These are phyloP conservation scores for Austroboletus niveus DNA, from an alignment of 1,284 basidiomycete species.

Conservation along the genomic window DNA sequence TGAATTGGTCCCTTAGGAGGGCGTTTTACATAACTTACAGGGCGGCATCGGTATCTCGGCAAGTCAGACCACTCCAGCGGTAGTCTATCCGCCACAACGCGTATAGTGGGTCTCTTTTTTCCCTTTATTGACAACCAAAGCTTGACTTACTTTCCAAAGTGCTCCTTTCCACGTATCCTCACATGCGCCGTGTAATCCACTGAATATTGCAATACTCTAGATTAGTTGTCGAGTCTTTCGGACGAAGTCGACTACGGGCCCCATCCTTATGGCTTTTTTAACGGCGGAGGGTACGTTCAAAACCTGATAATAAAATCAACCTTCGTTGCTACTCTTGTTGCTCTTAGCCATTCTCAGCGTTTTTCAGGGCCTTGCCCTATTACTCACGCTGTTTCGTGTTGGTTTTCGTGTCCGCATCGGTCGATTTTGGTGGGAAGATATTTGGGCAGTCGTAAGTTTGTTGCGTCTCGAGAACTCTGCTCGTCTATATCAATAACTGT, in stretches of 20 bases:
- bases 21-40: too few species aligned
- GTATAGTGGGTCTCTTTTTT: too few species aligned
- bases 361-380: not conserved
- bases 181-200: too few species aligned
- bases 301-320: not conserved
- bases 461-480: not conserved
- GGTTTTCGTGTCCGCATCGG: slow-evolving; percentile 2
- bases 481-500: not conserved
- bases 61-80: too few species aligned
- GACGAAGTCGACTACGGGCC: not conserved
- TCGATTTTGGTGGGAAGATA: slow-evolving; percentile 11
- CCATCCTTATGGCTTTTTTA: not conserved
- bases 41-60: too few species aligned
- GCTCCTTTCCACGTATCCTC: too few species aligned
- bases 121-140: too few species aligned
- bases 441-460: not conserved
- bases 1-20: too few species aligned
- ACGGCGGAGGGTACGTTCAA: not conserved
- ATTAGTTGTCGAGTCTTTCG: too few species aligned
- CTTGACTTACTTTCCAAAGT: too few species aligned
- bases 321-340: not conserved
- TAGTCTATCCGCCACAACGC: too few species aligned
- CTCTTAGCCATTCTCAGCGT: not conserved
- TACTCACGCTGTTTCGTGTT: not conserved
- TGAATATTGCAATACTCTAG: not conserved